A percentile compares a stretch with the other conserved stretches of the same genome.
These are phyloP conservation scores for Diaporthe ampelina DNA, from an alignment of 2,329 filamentous ascomycete genomes.

Conservation along the genomic window DNA sequence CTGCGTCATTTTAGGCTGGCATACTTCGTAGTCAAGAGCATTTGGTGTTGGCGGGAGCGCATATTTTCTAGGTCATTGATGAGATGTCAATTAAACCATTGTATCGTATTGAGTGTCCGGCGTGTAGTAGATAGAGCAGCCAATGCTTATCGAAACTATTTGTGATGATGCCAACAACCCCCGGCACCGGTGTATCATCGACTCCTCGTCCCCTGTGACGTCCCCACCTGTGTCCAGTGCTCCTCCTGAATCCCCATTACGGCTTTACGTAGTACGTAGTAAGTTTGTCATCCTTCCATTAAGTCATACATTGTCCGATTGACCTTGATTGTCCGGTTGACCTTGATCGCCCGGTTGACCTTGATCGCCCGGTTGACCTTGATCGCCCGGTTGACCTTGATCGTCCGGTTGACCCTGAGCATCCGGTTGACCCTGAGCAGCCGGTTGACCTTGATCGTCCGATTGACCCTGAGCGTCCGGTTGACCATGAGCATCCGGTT, in stretches of 20 bases:
- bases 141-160: conserved; percentile 35
- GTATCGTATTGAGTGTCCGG: conserved; percentile 27
- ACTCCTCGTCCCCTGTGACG: conserved; percentile 20
- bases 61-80: background rate
- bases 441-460: too few species aligned
- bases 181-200: conserved; percentile 42
- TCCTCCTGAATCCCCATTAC: conserved; percentile 35
- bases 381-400: background rate
- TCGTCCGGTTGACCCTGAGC: too few species aligned
- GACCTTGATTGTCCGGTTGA: too few species aligned
- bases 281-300: conserved; percentile 36
- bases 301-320: conserved; percentile 33
- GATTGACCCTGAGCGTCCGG: too few species aligned
- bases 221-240: background rate
- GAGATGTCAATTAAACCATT: conserved; percentile 22
- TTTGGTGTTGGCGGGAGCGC: background rate
- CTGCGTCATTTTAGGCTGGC: background rate
- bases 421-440: too few species aligned
- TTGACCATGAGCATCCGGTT: too few species aligned
- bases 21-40: background rate
- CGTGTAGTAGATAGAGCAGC: conserved; percentile 38
- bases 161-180: conserved; percentile 37
- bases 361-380: background rate
- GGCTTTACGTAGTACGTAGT: conserved; percentile 39
- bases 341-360: too few species aligned